Evolutionary conservation across 2,329 filamentous ascomycete genomes (phyloP).

Genomic region (Basipetospora chlamydospora): DNA sequence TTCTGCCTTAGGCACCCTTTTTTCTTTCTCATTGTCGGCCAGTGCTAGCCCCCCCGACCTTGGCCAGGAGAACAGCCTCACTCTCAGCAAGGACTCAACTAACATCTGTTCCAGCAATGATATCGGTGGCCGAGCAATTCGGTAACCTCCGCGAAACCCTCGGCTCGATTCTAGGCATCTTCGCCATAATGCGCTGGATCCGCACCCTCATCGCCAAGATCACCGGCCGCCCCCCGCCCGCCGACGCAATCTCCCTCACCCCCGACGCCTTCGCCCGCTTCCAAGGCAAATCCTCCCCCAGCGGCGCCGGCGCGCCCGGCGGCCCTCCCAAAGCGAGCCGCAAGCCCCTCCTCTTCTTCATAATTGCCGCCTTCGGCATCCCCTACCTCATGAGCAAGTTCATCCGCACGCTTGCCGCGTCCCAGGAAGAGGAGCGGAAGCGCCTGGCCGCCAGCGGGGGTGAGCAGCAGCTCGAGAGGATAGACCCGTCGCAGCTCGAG

Average conservation of each 20-base stretch:
- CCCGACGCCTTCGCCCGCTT: conserved; percentile 86
- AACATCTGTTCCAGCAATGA: conserved; percentile 54
- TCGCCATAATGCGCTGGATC: conserved; percentile 89
- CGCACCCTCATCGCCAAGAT: conserved; percentile 82
- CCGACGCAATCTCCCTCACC: conserved; percentile 73
- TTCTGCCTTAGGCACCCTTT: neutral
- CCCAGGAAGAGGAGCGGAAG: conserved; percentile 63
- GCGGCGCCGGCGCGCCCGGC: conserved; percentile 48
- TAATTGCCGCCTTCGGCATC: conserved; percentile 84
- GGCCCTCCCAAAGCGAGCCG: conserved; percentile 62
- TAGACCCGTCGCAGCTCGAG: conserved; percentile 85
- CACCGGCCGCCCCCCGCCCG: conserved; percentile 80
- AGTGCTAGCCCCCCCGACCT: conserved; percentile 7
- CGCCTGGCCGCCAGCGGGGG: conserved; percentile 30
- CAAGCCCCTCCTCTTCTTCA: conserved; percentile 93
- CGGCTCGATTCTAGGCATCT: conserved; percentile 87
- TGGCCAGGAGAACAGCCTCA: neutral
- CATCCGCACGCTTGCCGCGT: conserved; percentile 69
- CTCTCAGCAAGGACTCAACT: no score
- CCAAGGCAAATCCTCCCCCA: conserved; percentile 46
- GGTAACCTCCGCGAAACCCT: conserved; percentile 85
- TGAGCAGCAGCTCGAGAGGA: conserved; percentile 35
- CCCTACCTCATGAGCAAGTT: conserved; percentile 96
- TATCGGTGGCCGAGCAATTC: conserved; percentile 95
- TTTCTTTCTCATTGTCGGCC: neutral